A percentile compares a stretch with the other conserved stretches of the same genome.
These are phyloP conservation scores for Chimonanthus praecox DNA, from an alignment of 164 flowering plant species.

Conservation along the genomic window DNA sequence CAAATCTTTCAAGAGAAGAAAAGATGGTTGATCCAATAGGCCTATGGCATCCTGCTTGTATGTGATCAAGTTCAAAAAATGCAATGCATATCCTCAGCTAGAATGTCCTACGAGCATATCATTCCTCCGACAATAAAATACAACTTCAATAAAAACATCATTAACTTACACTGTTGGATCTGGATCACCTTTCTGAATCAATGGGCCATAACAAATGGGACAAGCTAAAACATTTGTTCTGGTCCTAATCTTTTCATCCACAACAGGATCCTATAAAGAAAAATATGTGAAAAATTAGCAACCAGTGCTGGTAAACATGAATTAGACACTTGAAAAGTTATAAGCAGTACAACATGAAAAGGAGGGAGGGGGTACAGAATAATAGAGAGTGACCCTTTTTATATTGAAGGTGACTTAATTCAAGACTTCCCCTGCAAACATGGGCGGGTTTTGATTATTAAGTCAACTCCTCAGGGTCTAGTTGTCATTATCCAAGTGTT, in stretches of 20 bases:
- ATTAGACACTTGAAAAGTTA: not conserved
- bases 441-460: too few species aligned
- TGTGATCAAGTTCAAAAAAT: not conserved
- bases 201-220: constrained; percentile 59
- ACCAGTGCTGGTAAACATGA: not conserved
- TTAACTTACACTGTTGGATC: constrained; percentile 47
- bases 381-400: not conserved
- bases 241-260: constrained; percentile 22
- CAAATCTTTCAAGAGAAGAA: too few species aligned
- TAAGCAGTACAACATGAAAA: not conserved
- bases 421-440: too few species aligned
- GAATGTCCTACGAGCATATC: too few species aligned
- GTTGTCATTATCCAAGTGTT: too few species aligned
- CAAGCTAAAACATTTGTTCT: constrained; percentile 53
- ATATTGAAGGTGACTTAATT: too few species aligned
- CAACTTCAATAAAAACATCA: not conserved
- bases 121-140: not conserved
- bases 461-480: not conserved
- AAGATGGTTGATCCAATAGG: not conserved
- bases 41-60: not conserved
- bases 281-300: not conserved
- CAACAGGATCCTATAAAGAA: constrained; percentile 33
- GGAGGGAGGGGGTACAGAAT: too few species aligned
- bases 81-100: not conserved
- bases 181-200: constrained; percentile 28